phyloP scores from a whole-genome alignment of 176 grass and related monocot species.

The Coix lacrymajobi region DNA sequence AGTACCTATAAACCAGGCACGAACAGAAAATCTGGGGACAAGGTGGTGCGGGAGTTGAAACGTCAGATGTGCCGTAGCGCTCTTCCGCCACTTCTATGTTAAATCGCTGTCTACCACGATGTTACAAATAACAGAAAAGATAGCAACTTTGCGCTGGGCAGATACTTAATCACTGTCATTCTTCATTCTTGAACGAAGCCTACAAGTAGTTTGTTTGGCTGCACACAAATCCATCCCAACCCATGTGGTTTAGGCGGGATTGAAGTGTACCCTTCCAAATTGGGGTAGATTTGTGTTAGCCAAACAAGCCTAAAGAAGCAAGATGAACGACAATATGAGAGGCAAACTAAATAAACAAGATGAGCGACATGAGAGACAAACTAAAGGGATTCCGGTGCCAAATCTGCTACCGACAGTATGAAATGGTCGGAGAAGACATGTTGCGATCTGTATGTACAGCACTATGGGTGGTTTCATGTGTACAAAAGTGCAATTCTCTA shows the following conservation, averaged over 20 bases:
- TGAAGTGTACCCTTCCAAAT: too few species aligned
- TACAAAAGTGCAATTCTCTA: not conserved
- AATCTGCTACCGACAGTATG: not conserved
- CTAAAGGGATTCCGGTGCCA: not conserved
- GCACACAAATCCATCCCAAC: too few species aligned
- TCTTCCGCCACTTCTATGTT: not conserved
- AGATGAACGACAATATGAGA: not conserved
- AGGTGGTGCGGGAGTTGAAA: not conserved
- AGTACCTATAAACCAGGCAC: not conserved
- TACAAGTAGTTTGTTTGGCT: too few species aligned
- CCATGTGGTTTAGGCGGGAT: too few species aligned
- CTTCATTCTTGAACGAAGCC: not conserved
- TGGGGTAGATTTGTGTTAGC: too few species aligned
- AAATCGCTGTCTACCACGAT: not conserved
- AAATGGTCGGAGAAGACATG: not conserved
- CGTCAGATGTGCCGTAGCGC: not conserved
- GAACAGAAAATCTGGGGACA: not conserved
- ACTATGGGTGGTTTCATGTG: not conserved
- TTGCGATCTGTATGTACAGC: not conserved
- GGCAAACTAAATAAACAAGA: not conserved
- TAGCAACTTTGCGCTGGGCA: not conserved
- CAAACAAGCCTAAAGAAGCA: not conserved
- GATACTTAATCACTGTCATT: not conserved
- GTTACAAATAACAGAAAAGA: not conserved
- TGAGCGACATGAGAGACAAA: not conserved